Base-by-base conservation (phyloP, 2,329 filamentous ascomycete species). In the Trichoderma guizhouense region DNA sequence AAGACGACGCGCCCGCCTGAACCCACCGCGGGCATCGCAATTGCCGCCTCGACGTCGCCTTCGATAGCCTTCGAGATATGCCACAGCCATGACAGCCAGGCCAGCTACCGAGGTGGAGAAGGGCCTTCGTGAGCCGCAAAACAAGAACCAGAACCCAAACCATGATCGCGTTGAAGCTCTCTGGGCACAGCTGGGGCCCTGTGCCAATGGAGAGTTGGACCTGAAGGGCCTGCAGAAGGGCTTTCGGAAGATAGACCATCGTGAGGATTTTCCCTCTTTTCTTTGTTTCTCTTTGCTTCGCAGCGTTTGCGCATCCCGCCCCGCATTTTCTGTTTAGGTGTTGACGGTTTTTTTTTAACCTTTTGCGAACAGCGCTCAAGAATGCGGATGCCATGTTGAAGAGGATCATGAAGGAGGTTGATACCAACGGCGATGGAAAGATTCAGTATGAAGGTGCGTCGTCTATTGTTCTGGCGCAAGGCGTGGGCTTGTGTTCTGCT, bases 211-310 rank as follows among this genome's bases (percentile, higher is more conserved):
- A 72, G 91, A 93, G 80, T 86, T 99, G 77, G 95, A 98, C 82
- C 85, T 97, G 75, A 90, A 92, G 80, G 94, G 90, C 36, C 84
- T 99, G 76, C 92, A 95, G 83, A 93, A 90, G 83, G 96, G 95
- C 5, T 84, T 99, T 79, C 90, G 87, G 80, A 93, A 91, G 82
- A 94, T 98, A 78, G 95, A 98, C 81, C 96, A 99, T 81, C 96
- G 94, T 97, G 79, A 83, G 85, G 77, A n/a, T 9, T 30, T 11
- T 18, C 53, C 39, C 39, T 39, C n/a, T 15, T 24, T 47, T 57
- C 53, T 30, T 2, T 21, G 3, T n/a, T 55, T 28, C 18, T 2
- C 57, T 21, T 60, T 60, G 57, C 4, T 34, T 34, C n/a, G 57
- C 57, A 60, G 18, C 53, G 39, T 53, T 53, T 53, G 53, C 65